These are phyloP conservation scores for Ballota nigra DNA, from an alignment of 257 asterid species.

Conservation along the genomic window DNA sequence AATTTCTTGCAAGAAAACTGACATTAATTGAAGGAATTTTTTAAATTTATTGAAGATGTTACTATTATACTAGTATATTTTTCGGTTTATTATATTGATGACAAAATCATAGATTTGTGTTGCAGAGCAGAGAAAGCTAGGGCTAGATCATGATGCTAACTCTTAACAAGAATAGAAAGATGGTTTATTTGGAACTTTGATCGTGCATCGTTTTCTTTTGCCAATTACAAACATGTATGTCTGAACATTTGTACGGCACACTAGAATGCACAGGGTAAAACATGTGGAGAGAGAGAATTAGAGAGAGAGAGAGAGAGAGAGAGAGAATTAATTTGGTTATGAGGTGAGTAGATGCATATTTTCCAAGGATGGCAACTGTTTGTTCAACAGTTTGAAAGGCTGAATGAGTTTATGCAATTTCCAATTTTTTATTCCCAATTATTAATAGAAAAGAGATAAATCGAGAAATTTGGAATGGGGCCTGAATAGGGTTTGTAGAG, in stretches of 20 bases:
- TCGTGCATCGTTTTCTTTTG: constrained; percentile 33
- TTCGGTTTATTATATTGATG: neutral
- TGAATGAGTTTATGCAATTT: constrained; percentile 22
- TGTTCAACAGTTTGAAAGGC: constrained; percentile 24
- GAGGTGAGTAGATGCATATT: neutral
- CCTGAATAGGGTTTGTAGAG: neutral
- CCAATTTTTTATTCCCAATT: neutral
- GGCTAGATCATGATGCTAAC: constrained; percentile 31
- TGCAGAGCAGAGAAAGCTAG: neutral
- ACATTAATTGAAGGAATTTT: constrained; percentile 10
- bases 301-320: too few species aligned
- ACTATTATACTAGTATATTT: neutral
- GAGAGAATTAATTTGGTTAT: too few species aligned
- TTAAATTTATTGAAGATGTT: neutral
- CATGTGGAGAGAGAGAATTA: neutral
- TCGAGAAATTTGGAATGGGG: neutral
- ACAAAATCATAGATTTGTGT: neutral
- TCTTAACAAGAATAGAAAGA: constrained; percentile 35
- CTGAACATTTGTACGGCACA: neutral
- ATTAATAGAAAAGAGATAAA: neutral
- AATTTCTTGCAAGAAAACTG: constrained; percentile 27
- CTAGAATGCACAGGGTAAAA: neutral
- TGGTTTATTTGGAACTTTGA: constrained; percentile 28
- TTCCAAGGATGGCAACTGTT: constrained; percentile 36
- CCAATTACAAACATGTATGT: constrained; percentile 23